phyloP scores from a whole-genome alignment of 306 rosid species.

The Cicer yamashitae region DNA sequence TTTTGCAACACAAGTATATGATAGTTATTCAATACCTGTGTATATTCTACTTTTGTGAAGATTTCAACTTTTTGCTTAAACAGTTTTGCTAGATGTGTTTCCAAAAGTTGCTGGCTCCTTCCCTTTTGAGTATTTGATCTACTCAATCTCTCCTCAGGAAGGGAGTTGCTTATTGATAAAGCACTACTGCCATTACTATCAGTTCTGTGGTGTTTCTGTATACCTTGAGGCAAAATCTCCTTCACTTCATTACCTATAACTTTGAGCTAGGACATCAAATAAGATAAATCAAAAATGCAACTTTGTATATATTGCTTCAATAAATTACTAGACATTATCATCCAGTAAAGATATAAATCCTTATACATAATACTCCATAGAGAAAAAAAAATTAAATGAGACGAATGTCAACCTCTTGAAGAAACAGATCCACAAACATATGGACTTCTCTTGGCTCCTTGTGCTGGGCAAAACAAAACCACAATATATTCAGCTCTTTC shows the following conservation, averaged over 20 bases:
- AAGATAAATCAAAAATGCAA: conserved; percentile 34
- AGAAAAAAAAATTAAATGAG: background rate
- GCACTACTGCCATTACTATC: conserved; percentile 82
- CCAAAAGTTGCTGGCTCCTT: conserved; percentile 90
- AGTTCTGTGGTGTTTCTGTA: conserved; percentile 66
- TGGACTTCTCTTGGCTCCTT: conserved; percentile 98
- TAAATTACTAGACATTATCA: conserved; percentile 1
- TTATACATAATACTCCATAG: background rate
- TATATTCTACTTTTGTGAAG: conserved; percentile 87
- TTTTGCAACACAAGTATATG: conserved; percentile 16
- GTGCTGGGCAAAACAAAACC: conserved; percentile 63
- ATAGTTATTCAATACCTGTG: conserved; percentile 63
- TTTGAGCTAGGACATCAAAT: conserved; percentile 62
- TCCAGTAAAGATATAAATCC: background rate
- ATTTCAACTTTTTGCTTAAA: conserved; percentile 94
- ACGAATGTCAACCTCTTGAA: conserved; percentile 73
- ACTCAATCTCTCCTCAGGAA: conserved; percentile 70
- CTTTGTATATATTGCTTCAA: conserved; percentile 6
- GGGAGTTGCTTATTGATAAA: conserved; percentile 86
- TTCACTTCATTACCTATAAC: conserved; percentile 69
- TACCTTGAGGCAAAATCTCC: conserved; percentile 81
- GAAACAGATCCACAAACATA: conserved; percentile 91
- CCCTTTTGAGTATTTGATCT: conserved; percentile 76
- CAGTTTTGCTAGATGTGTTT: conserved; percentile 90
- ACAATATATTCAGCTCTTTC: conserved; percentile 34